Percentiles rank a stretch among this genome's conserved stretches.
Evolutionary conservation across 2,329 filamentous ascomycete species (phyloP).

Genomic region (Talaromyces funiculosus): DNA sequence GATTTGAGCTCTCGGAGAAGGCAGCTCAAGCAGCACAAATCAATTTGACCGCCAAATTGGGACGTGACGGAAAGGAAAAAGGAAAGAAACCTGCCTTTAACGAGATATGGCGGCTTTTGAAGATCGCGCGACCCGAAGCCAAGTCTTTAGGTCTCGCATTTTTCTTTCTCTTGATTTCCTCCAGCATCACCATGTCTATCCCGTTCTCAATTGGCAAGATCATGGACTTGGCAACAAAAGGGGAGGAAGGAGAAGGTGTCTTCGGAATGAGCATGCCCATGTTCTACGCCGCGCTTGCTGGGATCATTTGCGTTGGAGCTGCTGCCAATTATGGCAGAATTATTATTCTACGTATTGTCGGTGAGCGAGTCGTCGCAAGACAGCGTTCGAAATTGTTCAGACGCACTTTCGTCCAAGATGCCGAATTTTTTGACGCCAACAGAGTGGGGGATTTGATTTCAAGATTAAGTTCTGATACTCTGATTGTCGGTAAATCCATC

Average conservation of each 20-base stretch:
- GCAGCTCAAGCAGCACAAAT: constrained; percentile 81
- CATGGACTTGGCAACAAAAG: constrained; percentile 80
- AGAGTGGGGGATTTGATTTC: constrained; percentile 94
- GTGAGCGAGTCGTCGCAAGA: constrained; percentile 87
- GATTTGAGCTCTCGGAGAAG: constrained; percentile 71
- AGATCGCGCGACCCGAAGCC: constrained; percentile 80
- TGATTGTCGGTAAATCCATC: constrained; percentile 97
- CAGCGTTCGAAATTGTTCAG: constrained; percentile 85
- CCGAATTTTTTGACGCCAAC: constrained; percentile 98
- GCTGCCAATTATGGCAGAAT: constrained; percentile 91
- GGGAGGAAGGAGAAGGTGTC: constrained; percentile 55
- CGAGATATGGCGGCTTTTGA: constrained; percentile 82
- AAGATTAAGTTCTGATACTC: constrained; percentile 88
- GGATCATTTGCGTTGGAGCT: constrained; percentile 75
- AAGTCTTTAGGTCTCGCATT: constrained; percentile 75
- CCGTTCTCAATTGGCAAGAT: constrained; percentile 96
- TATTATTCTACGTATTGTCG: constrained; percentile 86
- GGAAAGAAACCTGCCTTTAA: constrained; percentile 54
- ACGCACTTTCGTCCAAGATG: constrained; percentile 91
- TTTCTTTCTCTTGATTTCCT: constrained; percentile 79
- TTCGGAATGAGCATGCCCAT: constrained; percentile 81
- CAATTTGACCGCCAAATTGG: constrained; percentile 80
- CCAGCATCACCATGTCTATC: constrained; percentile 89
- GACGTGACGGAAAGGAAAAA: constrained; percentile 63
- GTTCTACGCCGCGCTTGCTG: constrained; percentile 77